Conservation (phyloP, 768 basidiomycete genomes). For the Mycena metata region DNA sequence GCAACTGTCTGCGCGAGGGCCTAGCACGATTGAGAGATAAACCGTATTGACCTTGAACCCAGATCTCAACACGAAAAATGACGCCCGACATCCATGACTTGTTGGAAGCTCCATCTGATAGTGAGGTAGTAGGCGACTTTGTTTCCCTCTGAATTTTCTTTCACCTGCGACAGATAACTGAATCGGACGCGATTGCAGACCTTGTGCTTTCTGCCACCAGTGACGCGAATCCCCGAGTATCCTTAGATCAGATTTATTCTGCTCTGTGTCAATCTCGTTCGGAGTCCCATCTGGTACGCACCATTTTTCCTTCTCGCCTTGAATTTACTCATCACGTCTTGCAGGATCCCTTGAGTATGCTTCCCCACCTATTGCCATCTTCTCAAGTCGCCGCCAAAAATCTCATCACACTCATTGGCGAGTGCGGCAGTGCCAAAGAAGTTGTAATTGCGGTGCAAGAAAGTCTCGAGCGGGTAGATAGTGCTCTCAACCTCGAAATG, state of each 20-base stretch:
- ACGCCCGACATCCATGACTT: too few species aligned
- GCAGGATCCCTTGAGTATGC: conserved; percentile 60
- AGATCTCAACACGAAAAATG: too few species aligned
- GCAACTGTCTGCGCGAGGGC: too few species aligned
- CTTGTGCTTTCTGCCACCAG: conserved; percentile 53
- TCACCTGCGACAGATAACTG: not conserved
- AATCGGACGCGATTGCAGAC: conserved; percentile 45
- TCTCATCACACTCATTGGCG: conserved; percentile 56
- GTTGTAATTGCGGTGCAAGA: conserved; percentile 63
- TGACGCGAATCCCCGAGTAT: conserved; percentile 46
- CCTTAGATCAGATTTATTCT: conserved; percentile 49
- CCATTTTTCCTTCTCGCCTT: not conserved
- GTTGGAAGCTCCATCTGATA: too few species aligned
- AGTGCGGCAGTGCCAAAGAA: conserved; percentile 60
- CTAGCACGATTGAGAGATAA: too few species aligned
- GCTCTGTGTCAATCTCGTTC: conserved; percentile 43
- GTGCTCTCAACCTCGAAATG: conserved; percentile 37
- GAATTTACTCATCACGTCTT: not conserved
- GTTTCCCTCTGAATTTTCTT: too few species aligned
- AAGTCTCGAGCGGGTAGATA: conserved; percentile 54
- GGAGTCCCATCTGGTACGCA: conserved; percentile 43
- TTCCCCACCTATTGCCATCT: conserved; percentile 58
- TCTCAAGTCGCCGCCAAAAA: conserved; percentile 53
- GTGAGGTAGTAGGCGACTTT: too few species aligned
- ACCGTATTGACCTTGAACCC: too few species aligned